Evolutionary conservation across 306 rosid species (phyloP).

Genomic region (Cercis canadensis): DNA sequence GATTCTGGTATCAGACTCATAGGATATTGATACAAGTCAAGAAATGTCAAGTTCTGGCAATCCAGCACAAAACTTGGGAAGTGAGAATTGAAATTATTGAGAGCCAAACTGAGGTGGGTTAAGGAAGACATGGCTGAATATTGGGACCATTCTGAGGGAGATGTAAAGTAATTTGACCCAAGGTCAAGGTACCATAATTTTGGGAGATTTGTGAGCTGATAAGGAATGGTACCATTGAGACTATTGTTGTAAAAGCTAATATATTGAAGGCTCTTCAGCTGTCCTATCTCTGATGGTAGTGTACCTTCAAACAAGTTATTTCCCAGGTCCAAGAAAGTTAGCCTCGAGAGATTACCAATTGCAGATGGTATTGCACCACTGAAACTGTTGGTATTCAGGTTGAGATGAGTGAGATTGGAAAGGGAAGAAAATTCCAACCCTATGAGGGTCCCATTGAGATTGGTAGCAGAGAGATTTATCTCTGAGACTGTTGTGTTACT

Average conservation of each 20-base stretch:
- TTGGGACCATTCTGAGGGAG: conserved; percentile 53
- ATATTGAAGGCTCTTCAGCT: conserved; percentile 55
- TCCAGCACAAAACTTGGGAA: conserved; percentile 61
- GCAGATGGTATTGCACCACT: conserved; percentile 57
- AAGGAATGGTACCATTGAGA: conserved; percentile 58
- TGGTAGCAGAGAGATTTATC: conserved; percentile 44
- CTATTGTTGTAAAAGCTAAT: conserved; percentile 47
- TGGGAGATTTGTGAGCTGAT: conserved; percentile 58
- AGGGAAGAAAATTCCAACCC: conserved; percentile 50
- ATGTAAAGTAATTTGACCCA: conserved; percentile 48
- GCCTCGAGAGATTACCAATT: conserved; percentile 63
- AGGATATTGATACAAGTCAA: conserved; percentile 63
- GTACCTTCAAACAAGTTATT: conserved; percentile 42
- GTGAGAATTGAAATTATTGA: conserved; percentile 32
- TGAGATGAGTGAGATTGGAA: conserved; percentile 50
- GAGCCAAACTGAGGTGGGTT: conserved; percentile 42
- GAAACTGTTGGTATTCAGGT: conserved; percentile 53
- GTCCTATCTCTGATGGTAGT: conserved; percentile 57
- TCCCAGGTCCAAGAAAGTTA: conserved; percentile 61
- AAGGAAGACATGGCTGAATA: too few species aligned
- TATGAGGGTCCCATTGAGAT: conserved; percentile 56
- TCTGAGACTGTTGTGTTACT: too few species aligned
- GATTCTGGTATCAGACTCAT: conserved; percentile 67
- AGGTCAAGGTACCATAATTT: conserved; percentile 62
- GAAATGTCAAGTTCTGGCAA: conserved; percentile 59